A percentile compares a stretch with the other conserved stretches of the same genome.
Conservation (phyloP, 1,284 basidiomycete genomes). For the Malassezia brasiliensis region DNA sequence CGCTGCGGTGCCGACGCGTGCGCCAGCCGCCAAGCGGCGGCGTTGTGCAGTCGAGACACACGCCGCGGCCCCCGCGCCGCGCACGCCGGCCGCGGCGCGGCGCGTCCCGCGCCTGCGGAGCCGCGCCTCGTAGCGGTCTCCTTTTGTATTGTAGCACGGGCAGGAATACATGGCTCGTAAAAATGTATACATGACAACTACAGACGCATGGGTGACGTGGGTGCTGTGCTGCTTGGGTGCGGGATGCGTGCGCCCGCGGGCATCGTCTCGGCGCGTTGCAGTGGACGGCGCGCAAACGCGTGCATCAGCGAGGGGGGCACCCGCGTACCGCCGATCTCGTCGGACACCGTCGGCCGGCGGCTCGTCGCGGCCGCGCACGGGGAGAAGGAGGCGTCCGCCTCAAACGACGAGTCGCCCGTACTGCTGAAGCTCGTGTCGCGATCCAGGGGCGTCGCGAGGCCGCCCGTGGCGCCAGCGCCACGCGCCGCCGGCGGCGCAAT, state of each 20-base stretch:
- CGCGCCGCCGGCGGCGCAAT: background rate
- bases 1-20: background rate
- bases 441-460: background rate
- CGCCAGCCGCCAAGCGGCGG: background rate
- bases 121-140: constrained; percentile 6
- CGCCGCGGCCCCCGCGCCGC: constrained; percentile 10
- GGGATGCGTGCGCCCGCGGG: background rate
- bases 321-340: background rate
- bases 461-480: constrained; percentile 23
- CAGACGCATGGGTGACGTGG: constrained; percentile 1
- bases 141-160: constrained; percentile 14
- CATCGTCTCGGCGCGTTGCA: constrained; percentile 14
- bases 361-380: constrained; percentile 31
- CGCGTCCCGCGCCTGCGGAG: constrained; percentile 12
- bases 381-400: constrained; percentile 30
- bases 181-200: constrained; percentile 1
- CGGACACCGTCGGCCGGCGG: constrained; percentile 5
- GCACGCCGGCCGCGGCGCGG: background rate
- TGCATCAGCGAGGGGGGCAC: background rate
- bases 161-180: background rate
- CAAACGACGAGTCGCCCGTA: constrained; percentile 38
- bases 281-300: constrained; percentile 1
- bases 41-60: background rate
- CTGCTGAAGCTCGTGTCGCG: constrained; percentile 37
- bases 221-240: no score